Evolutionary conservation across 805 yeast species (phyloP).

Genomic region (Saturnispora zaruensis): DNA sequence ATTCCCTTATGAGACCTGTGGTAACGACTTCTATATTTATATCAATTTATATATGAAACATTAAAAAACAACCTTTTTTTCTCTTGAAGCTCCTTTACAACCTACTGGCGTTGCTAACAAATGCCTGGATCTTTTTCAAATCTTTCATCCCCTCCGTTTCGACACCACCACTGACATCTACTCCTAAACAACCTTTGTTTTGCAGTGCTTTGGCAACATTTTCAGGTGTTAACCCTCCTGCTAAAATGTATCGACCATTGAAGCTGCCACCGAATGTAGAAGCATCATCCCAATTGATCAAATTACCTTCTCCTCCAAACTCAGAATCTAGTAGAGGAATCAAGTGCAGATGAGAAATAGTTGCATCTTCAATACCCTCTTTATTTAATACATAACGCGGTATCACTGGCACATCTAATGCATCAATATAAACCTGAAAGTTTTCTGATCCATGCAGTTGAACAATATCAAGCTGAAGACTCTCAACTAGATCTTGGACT

Average conservation of each 20-base stretch:
- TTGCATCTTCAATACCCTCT: constrained; percentile 24
- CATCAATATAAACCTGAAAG: constrained; percentile 35
- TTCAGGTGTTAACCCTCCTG: constrained; percentile 81
- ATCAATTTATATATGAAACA: constrained; percentile 29
- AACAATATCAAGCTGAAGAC: constrained; percentile 59
- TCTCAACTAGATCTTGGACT: constrained; percentile 37
- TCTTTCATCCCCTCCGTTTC: constrained; percentile 77
- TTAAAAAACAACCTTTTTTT: not conserved
- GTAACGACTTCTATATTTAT: not conserved
- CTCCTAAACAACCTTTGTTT: constrained; percentile 64
- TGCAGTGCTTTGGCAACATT: constrained; percentile 52
- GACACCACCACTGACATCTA: constrained; percentile 90
- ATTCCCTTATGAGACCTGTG: not conserved
- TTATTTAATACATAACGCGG: constrained; percentile 63
- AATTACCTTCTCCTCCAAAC: constrained; percentile 83
- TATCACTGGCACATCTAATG: constrained; percentile 49
- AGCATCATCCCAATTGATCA: constrained; percentile 63
- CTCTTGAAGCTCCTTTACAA: not conserved
- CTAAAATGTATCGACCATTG: constrained; percentile 48
- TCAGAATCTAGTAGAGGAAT: constrained; percentile 76
- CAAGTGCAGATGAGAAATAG: constrained; percentile 32
- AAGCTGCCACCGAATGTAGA: constrained; percentile 27
- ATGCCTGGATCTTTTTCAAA: constrained; percentile 46
- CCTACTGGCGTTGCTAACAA: constrained; percentile 44
- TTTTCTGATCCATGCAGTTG: constrained; percentile 83